Conservation (phyloP, 495 filamentous ascomycete genomes). For the Jackrogersella multiformis region DNA sequence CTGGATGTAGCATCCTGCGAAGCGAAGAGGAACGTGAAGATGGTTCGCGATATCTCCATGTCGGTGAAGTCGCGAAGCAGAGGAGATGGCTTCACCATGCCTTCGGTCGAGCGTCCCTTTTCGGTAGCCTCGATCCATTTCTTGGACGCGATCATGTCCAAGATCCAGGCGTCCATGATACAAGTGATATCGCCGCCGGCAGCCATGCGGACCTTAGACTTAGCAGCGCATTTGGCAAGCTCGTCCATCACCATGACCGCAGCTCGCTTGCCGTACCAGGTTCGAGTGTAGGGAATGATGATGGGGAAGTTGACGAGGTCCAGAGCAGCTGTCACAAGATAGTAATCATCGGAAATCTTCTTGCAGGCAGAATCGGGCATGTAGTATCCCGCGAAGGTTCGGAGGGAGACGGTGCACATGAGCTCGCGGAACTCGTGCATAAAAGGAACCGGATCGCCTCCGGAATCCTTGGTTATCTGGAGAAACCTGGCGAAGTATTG, state of each 20-base stretch:
- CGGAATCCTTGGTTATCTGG: conserved; percentile 72
- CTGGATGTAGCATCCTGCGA: conserved; percentile 96
- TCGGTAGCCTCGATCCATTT: conserved; percentile 76
- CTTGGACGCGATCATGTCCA: conserved; percentile 82
- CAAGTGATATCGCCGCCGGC: conserved; percentile 87
- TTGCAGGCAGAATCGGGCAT: conserved; percentile 87
- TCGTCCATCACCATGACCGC: conserved; percentile 90
- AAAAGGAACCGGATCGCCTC: conserved; percentile 79
- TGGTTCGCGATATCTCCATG: conserved; percentile 90
- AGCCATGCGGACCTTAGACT: conserved; percentile 91
- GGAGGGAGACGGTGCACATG: conserved; percentile 93
- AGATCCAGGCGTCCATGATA: conserved; percentile 95
- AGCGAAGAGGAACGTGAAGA: conserved; percentile 98
- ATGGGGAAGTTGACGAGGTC: conserved; percentile 99
- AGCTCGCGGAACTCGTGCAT: conserved; percentile 95
- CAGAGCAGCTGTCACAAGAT: conserved; percentile 92
- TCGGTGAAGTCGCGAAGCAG: conserved; percentile 88
- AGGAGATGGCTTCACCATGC: conserved; percentile 79
- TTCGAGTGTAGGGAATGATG: conserved; percentile 94
- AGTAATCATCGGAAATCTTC: conserved; percentile 97
- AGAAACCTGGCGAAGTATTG: conserved; percentile 83
- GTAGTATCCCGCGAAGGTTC: conserved; percentile 97
- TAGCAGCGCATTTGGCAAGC: conserved; percentile 90
- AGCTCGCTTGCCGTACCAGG: conserved; percentile 97
- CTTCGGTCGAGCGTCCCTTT: conserved; percentile 70